Percentiles rank a stretch among this genome's conserved stretches.
Evolutionary conservation across 2,329 filamentous ascomycete species (phyloP).

Genomic region (Colletotrichum higginsianum): DNA sequence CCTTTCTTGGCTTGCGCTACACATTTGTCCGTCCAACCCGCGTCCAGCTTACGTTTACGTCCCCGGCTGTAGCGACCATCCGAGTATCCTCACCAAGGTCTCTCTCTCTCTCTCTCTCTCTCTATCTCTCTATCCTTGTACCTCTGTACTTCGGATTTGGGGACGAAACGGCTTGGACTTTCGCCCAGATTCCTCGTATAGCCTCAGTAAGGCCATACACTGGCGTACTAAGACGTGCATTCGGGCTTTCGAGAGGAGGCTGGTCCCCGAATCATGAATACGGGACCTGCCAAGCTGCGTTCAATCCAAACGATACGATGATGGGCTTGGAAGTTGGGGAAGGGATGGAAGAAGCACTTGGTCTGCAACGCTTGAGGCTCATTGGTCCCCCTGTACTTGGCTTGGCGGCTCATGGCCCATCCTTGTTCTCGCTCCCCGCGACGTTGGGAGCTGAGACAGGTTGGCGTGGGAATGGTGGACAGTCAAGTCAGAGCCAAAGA

Average conservation of each 20-base stretch:
- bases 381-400: slow-evolving; percentile 25
- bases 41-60: not conserved
- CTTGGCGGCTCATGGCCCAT: slow-evolving; percentile 25
- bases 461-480: slow-evolving; percentile 38
- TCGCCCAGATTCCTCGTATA: slow-evolving; percentile 3
- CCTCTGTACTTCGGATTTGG: not conserved
- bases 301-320: slow-evolving; percentile 41
- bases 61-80: slow-evolving; percentile 21
- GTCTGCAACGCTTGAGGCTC: slow-evolving; percentile 25
- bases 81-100: slow-evolving; percentile 21
- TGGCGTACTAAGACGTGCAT: not conserved
- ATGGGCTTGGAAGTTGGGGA: slow-evolving; percentile 34
- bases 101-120: slow-evolving; percentile 4
- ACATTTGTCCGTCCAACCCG: slow-evolving; percentile 17
- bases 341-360: slow-evolving; percentile 37
- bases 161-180: no score
- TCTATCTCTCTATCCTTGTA: not conserved
- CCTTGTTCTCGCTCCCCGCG: slow-evolving; percentile 36
- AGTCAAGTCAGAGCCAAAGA: slow-evolving; percentile 40
- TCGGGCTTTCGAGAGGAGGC: not conserved
- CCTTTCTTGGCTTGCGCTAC: slow-evolving; percentile 36
- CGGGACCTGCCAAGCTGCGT: slow-evolving; percentile 30
- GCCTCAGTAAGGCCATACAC: slow-evolving; percentile 2
- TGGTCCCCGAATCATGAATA: slow-evolving; percentile 18
- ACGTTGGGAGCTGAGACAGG: slow-evolving; percentile 41